Base-by-base conservation (phyloP, 2,329 filamentous ascomycete genomes). In the Nothopassalora personata region DNA sequence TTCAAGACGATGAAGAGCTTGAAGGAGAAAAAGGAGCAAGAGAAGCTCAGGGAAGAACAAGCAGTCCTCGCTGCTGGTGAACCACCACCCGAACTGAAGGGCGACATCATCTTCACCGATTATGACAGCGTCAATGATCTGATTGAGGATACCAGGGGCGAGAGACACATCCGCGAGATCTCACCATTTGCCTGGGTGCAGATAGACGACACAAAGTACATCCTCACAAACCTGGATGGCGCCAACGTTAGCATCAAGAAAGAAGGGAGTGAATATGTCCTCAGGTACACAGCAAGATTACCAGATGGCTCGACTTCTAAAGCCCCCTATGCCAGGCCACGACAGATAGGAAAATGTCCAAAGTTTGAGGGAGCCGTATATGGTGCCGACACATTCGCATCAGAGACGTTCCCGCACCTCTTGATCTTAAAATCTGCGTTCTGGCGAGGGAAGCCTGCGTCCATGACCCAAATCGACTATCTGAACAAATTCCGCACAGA, bases 71-170 rank as follows among this genome's bases (percentile, higher is more conserved):
- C 58, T 52, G 9, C 53, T 53, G 34, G 30, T 3, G 54, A 53
- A 33, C 36, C 52, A 1, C 23, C 28, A 1, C 49, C 43, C 11
- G 48, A 58, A 11, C 55, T 67, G 53, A 64, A 75, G 11, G 73
- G 80, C 10, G 81, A 80, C 19, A 77, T 97, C 31, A 88, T 84
- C 0, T 96, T 97, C 69, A 93, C 90, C 7, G 90, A 96, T 67
- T 99, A 97, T 72, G 88, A 89, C 59, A 93, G 88, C 2, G 86
- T 99, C n/a, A 87, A 91, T 64, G 94, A 97, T 68, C 82, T 99
- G 13, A 87, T 99, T 36, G 82, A 87, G 48, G 93, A 97, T 71
- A 87, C 86, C 0, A 88, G 86, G 2, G 85, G 84, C 30, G 93
- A 97, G 68, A 80, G 81, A 48, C 87, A 92, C 69, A 91, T 97